phyloP scores from a whole-genome alignment of 257 asterid species.

The Solanum stenotomum region DNA sequence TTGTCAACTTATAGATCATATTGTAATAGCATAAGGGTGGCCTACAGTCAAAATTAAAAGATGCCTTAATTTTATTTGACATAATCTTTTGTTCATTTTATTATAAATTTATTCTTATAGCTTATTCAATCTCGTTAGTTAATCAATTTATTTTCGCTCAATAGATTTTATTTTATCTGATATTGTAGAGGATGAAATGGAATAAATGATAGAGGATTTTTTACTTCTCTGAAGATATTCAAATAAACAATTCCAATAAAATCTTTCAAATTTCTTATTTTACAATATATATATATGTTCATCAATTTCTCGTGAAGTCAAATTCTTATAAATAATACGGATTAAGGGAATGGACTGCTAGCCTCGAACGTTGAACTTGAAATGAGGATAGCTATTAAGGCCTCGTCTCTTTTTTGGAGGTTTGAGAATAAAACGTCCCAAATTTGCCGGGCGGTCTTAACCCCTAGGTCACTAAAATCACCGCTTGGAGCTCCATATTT shows the following conservation, averaged over 20 bases:
- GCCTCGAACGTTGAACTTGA: too few species aligned
- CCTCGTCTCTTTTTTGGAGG: not conserved
- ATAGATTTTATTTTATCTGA: not conserved
- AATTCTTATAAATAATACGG: too few species aligned
- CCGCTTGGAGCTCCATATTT: too few species aligned
- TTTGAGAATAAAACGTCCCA: too few species aligned
- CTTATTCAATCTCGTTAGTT: not conserved
- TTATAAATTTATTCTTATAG: not conserved
- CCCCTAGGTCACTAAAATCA: too few species aligned
- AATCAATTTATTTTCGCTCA: not conserved
- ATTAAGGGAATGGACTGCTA: not conserved
- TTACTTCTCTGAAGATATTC: not conserved
- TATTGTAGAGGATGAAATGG: not conserved
- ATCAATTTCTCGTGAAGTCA: not conserved
- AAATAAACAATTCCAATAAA: not conserved
- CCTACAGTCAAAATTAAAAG: not conserved
- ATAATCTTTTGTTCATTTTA: not conserved
- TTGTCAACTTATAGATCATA: not conserved
- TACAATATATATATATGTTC: too few species aligned
- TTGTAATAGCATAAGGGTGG: not conserved
- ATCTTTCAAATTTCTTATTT: not conserved
- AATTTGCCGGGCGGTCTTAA: too few species aligned
- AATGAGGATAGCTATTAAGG: not conserved
- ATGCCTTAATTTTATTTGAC: not conserved
- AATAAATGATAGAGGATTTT: not conserved